Percentiles rank a stretch among this genome's conserved stretches.
phyloP scores from a whole-genome alignment of 2,329 filamentous ascomycete genomes.

The Shiraia bambusicola region DNA sequence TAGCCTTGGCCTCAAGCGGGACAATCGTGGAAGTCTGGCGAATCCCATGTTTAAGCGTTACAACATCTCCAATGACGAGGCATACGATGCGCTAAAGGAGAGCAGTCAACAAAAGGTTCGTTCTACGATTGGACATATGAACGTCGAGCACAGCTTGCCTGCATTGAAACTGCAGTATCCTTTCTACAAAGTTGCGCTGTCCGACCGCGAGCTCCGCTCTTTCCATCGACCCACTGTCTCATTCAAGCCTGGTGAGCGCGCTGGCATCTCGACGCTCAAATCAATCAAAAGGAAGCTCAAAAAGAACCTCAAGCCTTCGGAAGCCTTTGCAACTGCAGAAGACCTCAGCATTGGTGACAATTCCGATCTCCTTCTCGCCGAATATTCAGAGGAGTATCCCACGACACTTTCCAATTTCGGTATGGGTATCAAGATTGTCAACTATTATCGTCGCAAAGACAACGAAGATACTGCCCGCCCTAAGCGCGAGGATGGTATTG shows the following conservation, averaged over 20 bases:
- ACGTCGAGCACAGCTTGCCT: constrained; percentile 92
- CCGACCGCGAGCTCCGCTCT: constrained; percentile 69
- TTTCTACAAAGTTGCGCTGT: constrained; percentile 87
- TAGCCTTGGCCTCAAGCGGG: constrained; percentile 62
- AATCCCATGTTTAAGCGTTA: constrained; percentile 79
- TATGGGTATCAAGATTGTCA: constrained; percentile 94
- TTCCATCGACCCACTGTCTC: constrained; percentile 81
- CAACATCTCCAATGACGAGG: constrained; percentile 94
- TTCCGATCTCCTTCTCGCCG: constrained; percentile 80
- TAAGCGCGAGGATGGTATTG: constrained; percentile 69
- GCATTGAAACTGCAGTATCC: constrained; percentile 90
- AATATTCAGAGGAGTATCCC: constrained; percentile 94
- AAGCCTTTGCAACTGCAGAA: constrained; percentile 76
- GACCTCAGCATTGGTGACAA: constrained; percentile 88
- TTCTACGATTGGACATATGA: constrained; percentile 84
- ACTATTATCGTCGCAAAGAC: constrained; percentile 90
- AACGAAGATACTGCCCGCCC: constrained; percentile 72
- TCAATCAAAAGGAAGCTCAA: constrained; percentile 73
- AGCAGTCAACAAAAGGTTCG: constrained; percentile 96
- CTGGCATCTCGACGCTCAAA: constrained; percentile 72
- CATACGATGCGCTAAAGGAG: constrained; percentile 93
- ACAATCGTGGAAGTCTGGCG: constrained; percentile 68
- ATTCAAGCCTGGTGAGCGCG: constrained; percentile 68
- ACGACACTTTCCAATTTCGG: constrained; percentile 93
- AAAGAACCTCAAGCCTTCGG: constrained; percentile 74